phyloP scores from a whole-genome alignment of 2,329 filamentous ascomycete species.

The Calonectria fujianensis region DNA sequence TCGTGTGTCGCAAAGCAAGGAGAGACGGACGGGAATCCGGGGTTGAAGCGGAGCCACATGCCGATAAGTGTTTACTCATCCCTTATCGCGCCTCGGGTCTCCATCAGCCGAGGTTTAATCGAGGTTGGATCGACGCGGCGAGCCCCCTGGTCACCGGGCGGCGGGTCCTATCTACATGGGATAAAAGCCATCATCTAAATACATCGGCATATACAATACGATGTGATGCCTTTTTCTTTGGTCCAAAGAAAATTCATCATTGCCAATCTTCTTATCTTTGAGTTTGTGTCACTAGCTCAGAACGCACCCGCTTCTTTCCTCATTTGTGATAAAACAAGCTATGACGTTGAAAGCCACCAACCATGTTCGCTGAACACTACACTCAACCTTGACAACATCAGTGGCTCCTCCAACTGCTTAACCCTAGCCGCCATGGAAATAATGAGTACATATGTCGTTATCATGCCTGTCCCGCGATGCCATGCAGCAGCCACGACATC shows the following conservation, averaged over 20 bases:
- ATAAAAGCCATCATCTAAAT: not conserved
- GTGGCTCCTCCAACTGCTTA: not conserved
- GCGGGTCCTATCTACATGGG: not conserved
- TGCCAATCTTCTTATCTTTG: not conserved
- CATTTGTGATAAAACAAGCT: not conserved
- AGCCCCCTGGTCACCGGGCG: not conserved
- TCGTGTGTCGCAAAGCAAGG: conserved; percentile 39
- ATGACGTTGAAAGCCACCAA: not conserved
- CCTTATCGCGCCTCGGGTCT: conserved; percentile 38
- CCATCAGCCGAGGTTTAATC: conserved; percentile 51
- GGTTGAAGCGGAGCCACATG: conserved; percentile 52
- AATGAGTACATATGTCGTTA: not conserved
- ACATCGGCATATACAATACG: not conserved
- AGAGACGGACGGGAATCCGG: conserved; percentile 42
- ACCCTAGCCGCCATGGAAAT: not conserved
- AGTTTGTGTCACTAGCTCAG: not conserved
- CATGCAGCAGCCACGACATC: not conserved
- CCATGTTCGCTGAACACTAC: not conserved
- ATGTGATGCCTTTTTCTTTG: not conserved
- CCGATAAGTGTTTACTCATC: conserved; percentile 45
- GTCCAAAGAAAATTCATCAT: not conserved
- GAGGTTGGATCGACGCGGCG: conserved; percentile 18
- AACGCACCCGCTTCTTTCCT: not conserved
- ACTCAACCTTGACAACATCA: not conserved
- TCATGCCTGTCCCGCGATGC: not conserved